Conservation (phyloP, 768 basidiomycete species). For the Pleurotus sapidus region DNA sequence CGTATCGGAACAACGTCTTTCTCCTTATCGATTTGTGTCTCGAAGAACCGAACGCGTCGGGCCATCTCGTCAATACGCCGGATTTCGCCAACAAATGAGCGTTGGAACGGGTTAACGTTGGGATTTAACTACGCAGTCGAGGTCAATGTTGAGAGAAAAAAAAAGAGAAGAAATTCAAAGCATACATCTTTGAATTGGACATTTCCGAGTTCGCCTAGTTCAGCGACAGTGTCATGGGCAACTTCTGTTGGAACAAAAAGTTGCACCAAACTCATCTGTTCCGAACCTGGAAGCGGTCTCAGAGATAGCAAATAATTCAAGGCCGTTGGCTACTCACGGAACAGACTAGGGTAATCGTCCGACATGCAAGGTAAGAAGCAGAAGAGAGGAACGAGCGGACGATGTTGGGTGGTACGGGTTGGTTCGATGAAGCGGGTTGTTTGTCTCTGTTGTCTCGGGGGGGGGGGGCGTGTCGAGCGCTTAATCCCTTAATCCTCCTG, state of each 20-base stretch:
- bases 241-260: slow-evolving; percentile 97
- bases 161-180: not conserved
- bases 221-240: slow-evolving; percentile 93
- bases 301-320: slow-evolving; percentile 9
- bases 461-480: no score
- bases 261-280: slow-evolving; percentile 97
- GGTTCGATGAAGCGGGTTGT: no score
- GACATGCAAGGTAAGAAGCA: slow-evolving; percentile 42
- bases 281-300: slow-evolving; percentile 64
- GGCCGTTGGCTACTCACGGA: slow-evolving; percentile 53
- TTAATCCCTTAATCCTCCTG: no score
- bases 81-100: slow-evolving; percentile 95
- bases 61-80: slow-evolving; percentile 95
- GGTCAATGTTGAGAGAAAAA: not conserved
- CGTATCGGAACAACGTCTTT: slow-evolving; percentile 80
- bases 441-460: no score
- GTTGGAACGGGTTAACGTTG: slow-evolving; percentile 94
- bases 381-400: no score
- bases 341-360: slow-evolving; percentile 79
- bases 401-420: no score
- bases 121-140: slow-evolving; percentile 73
- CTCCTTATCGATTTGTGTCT: slow-evolving; percentile 81
- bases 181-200: slow-evolving; percentile 97
- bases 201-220: slow-evolving; percentile 92
- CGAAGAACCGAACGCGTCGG: slow-evolving; percentile 89